A percentile compares a stretch with the other conserved stretches of the same genome.
phyloP scores from a whole-genome alignment of 192 early-diverging fungal genomes.

The Linnemannia hyalina region DNA sequence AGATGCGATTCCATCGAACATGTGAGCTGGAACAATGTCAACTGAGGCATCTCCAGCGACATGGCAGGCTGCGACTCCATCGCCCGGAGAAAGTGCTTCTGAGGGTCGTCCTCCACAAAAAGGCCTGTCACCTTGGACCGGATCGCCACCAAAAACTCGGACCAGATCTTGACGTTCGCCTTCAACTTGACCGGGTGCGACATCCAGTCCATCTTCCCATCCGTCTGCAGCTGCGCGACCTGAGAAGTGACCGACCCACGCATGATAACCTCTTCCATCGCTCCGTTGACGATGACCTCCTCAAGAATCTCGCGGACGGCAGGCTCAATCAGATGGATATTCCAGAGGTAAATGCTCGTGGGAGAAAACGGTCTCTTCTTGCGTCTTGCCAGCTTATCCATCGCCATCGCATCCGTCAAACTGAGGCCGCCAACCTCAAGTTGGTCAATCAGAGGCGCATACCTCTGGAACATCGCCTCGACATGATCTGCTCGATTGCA shows the following conservation, averaged over 20 bases:
- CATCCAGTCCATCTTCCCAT: not conserved
- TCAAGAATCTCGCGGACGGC: no score
- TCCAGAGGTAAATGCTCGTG: not conserved
- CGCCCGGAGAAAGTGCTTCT: not conserved
- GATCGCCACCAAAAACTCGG: not conserved
- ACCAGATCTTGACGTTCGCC: not conserved
- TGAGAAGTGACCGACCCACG: not conserved
- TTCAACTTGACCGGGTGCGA: not conserved
- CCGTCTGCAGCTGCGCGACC: not conserved
- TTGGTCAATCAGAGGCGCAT: not conserved
- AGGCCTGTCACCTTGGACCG: not conserved
- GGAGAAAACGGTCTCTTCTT: not conserved
- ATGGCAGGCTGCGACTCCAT: not conserved
- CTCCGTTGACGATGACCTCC: no score
- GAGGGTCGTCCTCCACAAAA: not conserved
- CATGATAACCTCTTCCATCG: no score
- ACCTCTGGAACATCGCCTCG: not conserved
- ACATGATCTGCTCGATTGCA: not conserved
- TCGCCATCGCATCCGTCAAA: not conserved
- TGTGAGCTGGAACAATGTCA: not conserved
- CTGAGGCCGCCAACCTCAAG: not conserved
- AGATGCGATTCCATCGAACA: not conserved
- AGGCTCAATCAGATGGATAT: not conserved
- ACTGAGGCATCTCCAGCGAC: not conserved
- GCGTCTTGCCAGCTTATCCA: not conserved